Conservation (phyloP, 192 early-diverging fungal genomes). For the Coemansia sp. region DNA sequence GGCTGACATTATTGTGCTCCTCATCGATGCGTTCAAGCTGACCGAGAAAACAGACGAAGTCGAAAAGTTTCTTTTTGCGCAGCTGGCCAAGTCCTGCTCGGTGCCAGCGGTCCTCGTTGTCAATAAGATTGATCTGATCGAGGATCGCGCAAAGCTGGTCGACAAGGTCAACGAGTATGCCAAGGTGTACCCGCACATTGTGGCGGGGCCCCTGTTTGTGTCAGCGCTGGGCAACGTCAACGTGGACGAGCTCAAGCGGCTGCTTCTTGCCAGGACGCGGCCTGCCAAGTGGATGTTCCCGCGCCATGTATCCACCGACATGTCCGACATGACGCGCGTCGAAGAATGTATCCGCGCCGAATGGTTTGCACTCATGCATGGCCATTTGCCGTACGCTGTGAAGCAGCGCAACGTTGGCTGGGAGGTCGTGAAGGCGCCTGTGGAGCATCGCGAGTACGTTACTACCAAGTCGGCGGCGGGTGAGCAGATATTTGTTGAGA, state of each 20-base stretch:
- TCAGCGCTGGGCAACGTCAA: slow-evolving; percentile 40
- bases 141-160: slow-evolving; percentile 25
- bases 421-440: slow-evolving; percentile 16
- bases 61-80: slow-evolving; percentile 34
- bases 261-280: slow-evolving; percentile 19
- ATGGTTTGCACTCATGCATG: slow-evolving; percentile 39
- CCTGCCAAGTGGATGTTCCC: slow-evolving; percentile 46
- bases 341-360: slow-evolving; percentile 53
- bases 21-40: slow-evolving; percentile 48
- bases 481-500: neutral
- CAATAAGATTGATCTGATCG: slow-evolving; percentile 48
- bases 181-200: slow-evolving; percentile 19
- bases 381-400: slow-evolving; percentile 43
- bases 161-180: slow-evolving; percentile 17
- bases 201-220: slow-evolving; percentile 34
- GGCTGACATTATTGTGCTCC: slow-evolving; percentile 25
- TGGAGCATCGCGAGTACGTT: slow-evolving; percentile 3
- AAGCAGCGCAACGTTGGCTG: slow-evolving; percentile 44
- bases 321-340: slow-evolving; percentile 47
- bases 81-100: slow-evolving; percentile 10
- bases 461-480: neutral
- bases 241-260: slow-evolving; percentile 32
- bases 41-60: slow-evolving; percentile 37
- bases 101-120: slow-evolving; percentile 37
- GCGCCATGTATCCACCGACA: slow-evolving; percentile 27